phyloP scores from a whole-genome alignment of 805 yeast species.

The Zygosaccharomyces pseudorouxii region DNA sequence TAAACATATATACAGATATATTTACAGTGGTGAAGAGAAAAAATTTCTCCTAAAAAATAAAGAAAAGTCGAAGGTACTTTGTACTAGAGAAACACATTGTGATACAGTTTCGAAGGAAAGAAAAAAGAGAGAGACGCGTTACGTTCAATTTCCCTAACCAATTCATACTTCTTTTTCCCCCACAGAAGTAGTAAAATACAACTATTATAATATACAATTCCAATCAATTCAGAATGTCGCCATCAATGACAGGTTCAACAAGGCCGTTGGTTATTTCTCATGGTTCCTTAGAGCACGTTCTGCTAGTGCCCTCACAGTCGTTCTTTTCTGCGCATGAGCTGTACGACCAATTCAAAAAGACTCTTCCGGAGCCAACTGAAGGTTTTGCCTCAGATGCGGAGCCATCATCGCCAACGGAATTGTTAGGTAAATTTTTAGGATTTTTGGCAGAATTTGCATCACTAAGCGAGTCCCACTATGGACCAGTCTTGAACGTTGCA shows the following conservation, averaged over 20 bases:
- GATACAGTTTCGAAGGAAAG: too few species aligned
- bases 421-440: slow-evolving; percentile 79
- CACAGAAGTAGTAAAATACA: not conserved
- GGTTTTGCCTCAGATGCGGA: slow-evolving; percentile 82
- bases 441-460: slow-evolving; percentile 43
- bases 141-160: not conserved
- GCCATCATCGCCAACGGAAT: slow-evolving; percentile 81
- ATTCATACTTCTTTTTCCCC: slow-evolving; percentile 1
- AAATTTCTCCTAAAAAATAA: too few species aligned
- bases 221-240: not conserved
- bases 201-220: not conserved
- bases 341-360: slow-evolving; percentile 75
- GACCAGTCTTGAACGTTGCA: slow-evolving; percentile 64
- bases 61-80: too few species aligned
- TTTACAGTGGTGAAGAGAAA: slow-evolving; percentile 2
- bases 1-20: not conserved
- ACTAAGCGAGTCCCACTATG: slow-evolving; percentile 49
- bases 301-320: slow-evolving; percentile 77
- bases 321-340: slow-evolving; percentile 81
- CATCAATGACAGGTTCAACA: slow-evolving; percentile 35
- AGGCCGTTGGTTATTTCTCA: slow-evolving; percentile 83
- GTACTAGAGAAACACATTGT: too few species aligned
- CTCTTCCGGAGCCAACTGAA: slow-evolving; percentile 76
- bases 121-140: not conserved
- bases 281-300: slow-evolving; percentile 83